Base-by-base conservation (phyloP, 371 early-diverging fungal genomes). In the Mucor piriformis region DNA sequence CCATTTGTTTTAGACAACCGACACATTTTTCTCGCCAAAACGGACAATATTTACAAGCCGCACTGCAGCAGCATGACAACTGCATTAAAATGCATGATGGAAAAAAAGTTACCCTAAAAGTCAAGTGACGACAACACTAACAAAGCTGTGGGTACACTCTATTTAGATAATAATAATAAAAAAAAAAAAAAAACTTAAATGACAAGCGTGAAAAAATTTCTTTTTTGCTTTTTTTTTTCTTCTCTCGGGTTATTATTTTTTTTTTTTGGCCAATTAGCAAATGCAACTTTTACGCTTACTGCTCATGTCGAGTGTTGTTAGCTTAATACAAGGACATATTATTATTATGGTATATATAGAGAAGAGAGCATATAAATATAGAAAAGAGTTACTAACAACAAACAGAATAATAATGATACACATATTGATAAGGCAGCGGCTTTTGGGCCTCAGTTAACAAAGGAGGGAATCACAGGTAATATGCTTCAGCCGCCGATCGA, bases 371-470 rank as follows among this genome's bases (percentile, higher is more conserved):
- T 29, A 6, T 29, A 1, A 29, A 29, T 29, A 29, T 16, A n/a
- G 15, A 11, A 37, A 37, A 37, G 4, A 13, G 12, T 16, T 16
- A n/a, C 16, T 16, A n/a, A n/a, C 16, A 40, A 40, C 13, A 40
- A 40, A 40, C 13, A 54, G 61, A 60, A 33, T n/a, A 60, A 53
- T 21, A 60, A 47, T 38, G 61, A 54, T 38, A 60, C 47, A n/a
- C 54, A 60, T 27, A 43, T 60, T 35, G 61, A 60, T 48, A 53
- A 53, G 35, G 29, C 54, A 54, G 61, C 54, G 4, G 53, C 54
- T 8, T 60, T 60, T 27, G 61, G 61, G 6, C 61, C 61, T 12
- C 25, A 34, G 2, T 32, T 60, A 18, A 54, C 54, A 16, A 35
- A 29, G 6, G 48, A 48, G 15, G 54, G 61, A 18, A 34, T 60